Base-by-base conservation (phyloP, 2,329 filamentous ascomycete genomes). In the Graphilbum ipis-grandicollis region DNA sequence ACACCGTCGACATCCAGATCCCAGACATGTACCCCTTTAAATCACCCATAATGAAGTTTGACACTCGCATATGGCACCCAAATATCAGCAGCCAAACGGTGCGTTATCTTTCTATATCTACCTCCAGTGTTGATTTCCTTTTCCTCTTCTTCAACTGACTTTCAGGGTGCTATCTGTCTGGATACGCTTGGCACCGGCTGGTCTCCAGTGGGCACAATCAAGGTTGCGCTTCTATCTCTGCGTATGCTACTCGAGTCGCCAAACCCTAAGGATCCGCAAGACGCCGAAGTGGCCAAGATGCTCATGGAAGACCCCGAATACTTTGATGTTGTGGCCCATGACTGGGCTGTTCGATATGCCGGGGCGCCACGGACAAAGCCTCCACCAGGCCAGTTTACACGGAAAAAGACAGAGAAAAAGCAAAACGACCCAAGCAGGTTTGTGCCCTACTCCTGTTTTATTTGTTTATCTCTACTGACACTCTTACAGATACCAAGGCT, bases 161-260 rank as follows among this genome's bases (percentile, higher is more conserved):
- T 35, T 12, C 26, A 96, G 84, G 90, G 90, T 39, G 88, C 86
- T 19, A 98, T 98, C 54, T 98, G 90, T 52, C 75, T 98, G 38
- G 90, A 98, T 53, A 96, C 86, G 0, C 70, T 98, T 14, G 78
- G 80, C 9, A 71, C 71, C 12, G 84, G 81, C 47, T 98, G 90
- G 90, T 93, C 88, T 6, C 90, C 90, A 0, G 86, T 98, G 19
- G 71, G 94, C 42, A 98, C 88, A 13, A 88, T 98, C 56, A 96
- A 94, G 60, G 92, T 84, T 17, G 84, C 88, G 28, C 72, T 98
- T 33, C 75, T 98, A 41, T 94, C 86, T 21, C 68, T 98, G 23
- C 86, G 93, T 55, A 88, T 86, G 46, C 74, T 98, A 15, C 80
- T 98, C 50, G 84, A 84, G 58, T 83, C 78, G 15, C 90, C 90